Evolutionary conservation across 257 asterid genomes (phyloP), one percentile per base, ranked within the genome.

Genomic region (Gardenia jasminoides): DNA sequence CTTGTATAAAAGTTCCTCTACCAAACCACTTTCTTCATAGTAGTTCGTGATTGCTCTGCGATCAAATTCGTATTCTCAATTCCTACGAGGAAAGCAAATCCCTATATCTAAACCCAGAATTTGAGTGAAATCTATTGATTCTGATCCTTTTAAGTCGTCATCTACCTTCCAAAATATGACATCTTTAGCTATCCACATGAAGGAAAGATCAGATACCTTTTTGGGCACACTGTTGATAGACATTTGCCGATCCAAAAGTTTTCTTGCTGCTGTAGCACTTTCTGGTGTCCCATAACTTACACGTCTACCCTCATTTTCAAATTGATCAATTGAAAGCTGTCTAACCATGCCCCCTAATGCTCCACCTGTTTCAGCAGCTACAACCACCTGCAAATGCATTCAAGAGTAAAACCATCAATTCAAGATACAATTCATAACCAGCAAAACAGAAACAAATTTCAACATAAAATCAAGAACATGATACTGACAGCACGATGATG

Each of bases 261-360:
- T 96, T 85, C 98, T 89, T 75, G 99, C 99, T 9, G 99, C 99
- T 70, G 96, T 92, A 47, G 99, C 98, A 90, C 87, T 91, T 87
- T 96, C 99, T 76, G 98, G 98, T 66, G 98, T 94, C 76, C 99
- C 99, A 72, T 94, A 96, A 83, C 99, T 92, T 82, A 96, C 99
- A 66, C 99, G 89, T 81, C 99, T 89, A 82, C 99, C 99, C 85
- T 95, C 99, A 79, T 95, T 93, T 89, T 95, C 99, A 31, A 95
- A 95, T 84, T 95, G 99, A 88, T 95, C 99, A 46, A 95, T 95
- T 28, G 99, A 94, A 82, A 96, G 99, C 88, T 96, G 99, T 85
- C 99, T 90, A 69, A 94, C 99, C 94, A 96, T 88, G 77, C 99
- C 99, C 83, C 99, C 99, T 80, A 94, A 89, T 77, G 98, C 97